These are phyloP conservation scores for Sordaria brevicollis DNA, from an alignment of 495 filamentous ascomycete genomes.

Conservation along the genomic window DNA sequence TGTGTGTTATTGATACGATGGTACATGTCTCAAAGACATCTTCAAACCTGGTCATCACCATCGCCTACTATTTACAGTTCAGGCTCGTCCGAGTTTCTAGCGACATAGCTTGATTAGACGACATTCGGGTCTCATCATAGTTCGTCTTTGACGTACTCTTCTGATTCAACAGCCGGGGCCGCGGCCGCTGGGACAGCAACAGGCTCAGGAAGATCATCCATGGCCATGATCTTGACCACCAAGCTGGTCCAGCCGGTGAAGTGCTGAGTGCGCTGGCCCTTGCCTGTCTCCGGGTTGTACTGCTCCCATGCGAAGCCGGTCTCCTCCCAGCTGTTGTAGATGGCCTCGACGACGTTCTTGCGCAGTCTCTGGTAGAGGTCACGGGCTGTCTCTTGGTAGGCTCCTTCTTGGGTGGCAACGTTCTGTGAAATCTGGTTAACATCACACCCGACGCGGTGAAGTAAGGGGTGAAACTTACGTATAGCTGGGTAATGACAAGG, in stretches of 20 bases:
- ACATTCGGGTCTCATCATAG: background rate
- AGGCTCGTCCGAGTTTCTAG: background rate
- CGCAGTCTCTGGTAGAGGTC: slow-evolving; percentile 68
- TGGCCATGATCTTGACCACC: slow-evolving; percentile 94
- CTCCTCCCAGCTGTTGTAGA: slow-evolving; percentile 76
- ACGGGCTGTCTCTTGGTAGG: slow-evolving; percentile 58
- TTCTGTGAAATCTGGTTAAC: slow-evolving; percentile 31
- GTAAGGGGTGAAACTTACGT: slow-evolving; percentile 45
- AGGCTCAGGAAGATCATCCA: slow-evolving; percentile 39
- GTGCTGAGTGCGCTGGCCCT: slow-evolving; percentile 90
- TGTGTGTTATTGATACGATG: background rate
- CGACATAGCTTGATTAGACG: background rate
- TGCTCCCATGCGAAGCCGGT: slow-evolving; percentile 99
- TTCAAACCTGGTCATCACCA: background rate
- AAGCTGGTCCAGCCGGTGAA: slow-evolving; percentile 98
- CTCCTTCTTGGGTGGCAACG: slow-evolving; percentile 47
- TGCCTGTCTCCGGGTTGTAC: slow-evolving; percentile 88
- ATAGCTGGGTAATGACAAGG: slow-evolving; percentile 68
- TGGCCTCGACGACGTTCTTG: slow-evolving; percentile 77
- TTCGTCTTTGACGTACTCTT: background rate
- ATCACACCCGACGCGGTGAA: background rate
- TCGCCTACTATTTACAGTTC: background rate
- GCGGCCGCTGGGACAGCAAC: background rate
- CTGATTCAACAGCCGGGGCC: background rate
- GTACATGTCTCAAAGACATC: background rate